phyloP scores from a whole-genome alignment of 257 asterid species.

The Datura wrightii region DNA sequence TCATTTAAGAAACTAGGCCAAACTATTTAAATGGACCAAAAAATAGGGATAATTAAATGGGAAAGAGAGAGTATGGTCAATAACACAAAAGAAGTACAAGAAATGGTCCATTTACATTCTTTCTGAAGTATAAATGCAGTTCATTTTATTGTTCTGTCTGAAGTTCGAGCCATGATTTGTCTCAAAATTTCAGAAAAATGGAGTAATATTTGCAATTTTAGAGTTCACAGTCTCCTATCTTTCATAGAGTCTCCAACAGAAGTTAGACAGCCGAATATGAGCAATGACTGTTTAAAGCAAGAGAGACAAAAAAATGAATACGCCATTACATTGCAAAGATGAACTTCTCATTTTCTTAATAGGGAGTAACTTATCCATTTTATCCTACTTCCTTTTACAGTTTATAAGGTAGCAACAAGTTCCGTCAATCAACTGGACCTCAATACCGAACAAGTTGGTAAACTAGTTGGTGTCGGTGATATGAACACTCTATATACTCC shows the following conservation, averaged over 20 bases:
- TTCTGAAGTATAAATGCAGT: neutral
- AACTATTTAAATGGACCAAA: neutral
- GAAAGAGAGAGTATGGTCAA: neutral
- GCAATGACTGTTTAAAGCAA: neutral
- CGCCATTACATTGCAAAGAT: neutral
- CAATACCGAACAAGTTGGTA: neutral
- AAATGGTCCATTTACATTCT: neutral
- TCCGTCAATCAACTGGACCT: neutral
- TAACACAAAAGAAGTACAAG: neutral
- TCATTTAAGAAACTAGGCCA: neutral
- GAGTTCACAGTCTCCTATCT: neutral
- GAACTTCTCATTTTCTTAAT: neutral
- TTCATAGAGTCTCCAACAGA: neutral
- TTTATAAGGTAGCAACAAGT: neutral
- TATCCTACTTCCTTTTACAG: constrained; percentile 15
- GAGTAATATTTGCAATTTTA: neutral
- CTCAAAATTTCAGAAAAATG: neutral
- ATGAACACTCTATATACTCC: neutral
- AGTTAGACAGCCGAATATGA: neutral
- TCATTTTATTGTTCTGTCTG: neutral
- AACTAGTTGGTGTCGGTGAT: neutral
- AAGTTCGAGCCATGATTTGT: neutral
- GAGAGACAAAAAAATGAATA: neutral
- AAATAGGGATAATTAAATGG: neutral
- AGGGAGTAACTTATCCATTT: constrained; percentile 17